A percentile compares a stretch with the other conserved stretches of the same genome.
These are phyloP conservation scores for Wickerhamomyces hampshirensis DNA, from an alignment of 805 yeast species.

Conservation along the genomic window DNA sequence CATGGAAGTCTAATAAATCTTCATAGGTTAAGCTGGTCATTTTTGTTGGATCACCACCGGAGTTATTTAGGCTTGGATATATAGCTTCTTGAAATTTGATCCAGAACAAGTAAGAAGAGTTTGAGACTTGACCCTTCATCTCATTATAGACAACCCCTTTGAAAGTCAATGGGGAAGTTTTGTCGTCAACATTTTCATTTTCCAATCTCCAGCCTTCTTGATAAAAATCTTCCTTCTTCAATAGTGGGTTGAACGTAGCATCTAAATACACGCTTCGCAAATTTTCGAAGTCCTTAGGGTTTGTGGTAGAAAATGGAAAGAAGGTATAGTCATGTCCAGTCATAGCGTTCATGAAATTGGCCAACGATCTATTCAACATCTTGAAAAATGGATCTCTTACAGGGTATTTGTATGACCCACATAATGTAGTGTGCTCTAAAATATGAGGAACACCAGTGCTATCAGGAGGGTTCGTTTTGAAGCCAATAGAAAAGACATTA, in stretches of 20 bases:
- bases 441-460: conserved; percentile 96
- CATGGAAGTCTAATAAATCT: conserved; percentile 75
- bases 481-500: conserved; percentile 83
- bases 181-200: conserved; percentile 55
- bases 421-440: conserved; percentile 90
- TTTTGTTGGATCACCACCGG: conserved; percentile 89
- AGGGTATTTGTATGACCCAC: conserved; percentile 89
- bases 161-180: conserved; percentile 56
- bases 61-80: conserved; percentile 79
- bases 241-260: conserved; percentile 76
- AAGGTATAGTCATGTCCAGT: conserved; percentile 95
- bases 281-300: conserved; percentile 72
- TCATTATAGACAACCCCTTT: conserved; percentile 98
- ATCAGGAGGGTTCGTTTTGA: conserved; percentile 93
- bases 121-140: conserved; percentile 96
- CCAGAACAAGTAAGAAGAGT: conserved; percentile 80
- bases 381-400: conserved; percentile 97
- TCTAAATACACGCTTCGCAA: conserved; percentile 85
- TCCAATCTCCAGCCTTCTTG: conserved; percentile 99
- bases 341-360: conserved; percentile 98
- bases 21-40: conserved; percentile 73
- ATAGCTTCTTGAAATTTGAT: conserved; percentile 77
- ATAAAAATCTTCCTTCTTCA: conserved; percentile 73
- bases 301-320: conserved; percentile 95
- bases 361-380: conserved; percentile 90